Base-by-base conservation (phyloP, 176 grass and related monocot species). In the Guadua angustifolia region DNA sequence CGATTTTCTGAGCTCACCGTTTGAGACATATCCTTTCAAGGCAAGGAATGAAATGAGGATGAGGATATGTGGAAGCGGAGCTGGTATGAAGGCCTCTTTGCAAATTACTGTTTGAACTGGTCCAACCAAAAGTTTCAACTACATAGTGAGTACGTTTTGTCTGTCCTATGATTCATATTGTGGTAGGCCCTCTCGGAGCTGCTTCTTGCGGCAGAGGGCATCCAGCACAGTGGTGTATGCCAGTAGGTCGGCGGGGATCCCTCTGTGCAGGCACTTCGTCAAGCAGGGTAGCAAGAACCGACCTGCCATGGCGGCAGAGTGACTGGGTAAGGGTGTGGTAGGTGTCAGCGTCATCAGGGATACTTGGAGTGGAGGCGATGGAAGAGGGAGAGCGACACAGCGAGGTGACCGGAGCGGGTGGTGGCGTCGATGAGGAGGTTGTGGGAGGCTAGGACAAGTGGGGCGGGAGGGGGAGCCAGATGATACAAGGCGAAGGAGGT, bases 221-320 rank as follows among this genome's bases (percentile, higher is more conserved):
- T 94, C 93, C 17, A 93, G 81, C 17, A 93, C 89, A 8, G 91
- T 89, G 33, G 88, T 89, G 85, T 91, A 94, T 0, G 91, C 85
- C 42, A 95, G 82, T 1, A 80, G 80, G 15, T 95, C 89, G 5
- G 90, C 85, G 35, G 85, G 66, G 55, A 91, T 90, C 32, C 95
- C 95, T 24, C 90, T 87, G 71, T 98, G 91, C 62, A 95, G 67
- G 29, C 90, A 95, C 95, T 85, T 95, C 92, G 13, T 91, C 88
- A 56, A 98, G 91, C 84, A 98, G 76, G 13, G 45, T 70, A 9
- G 82, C 39, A 12, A 3, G 86, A 88, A 38, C 73, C 44, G 26
- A 94, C 90, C 86, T 97, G 92, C 90, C 88, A 36, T 77, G 75
- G 47, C 94, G 88, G 69, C 92, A 94, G 6, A 97, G 68, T 0